Evolutionary conservation across 2,329 filamentous ascomycete species (phyloP), one percentile per base, ranked within the genome.

Genomic region (Akanthomyces uredinophilus): DNA sequence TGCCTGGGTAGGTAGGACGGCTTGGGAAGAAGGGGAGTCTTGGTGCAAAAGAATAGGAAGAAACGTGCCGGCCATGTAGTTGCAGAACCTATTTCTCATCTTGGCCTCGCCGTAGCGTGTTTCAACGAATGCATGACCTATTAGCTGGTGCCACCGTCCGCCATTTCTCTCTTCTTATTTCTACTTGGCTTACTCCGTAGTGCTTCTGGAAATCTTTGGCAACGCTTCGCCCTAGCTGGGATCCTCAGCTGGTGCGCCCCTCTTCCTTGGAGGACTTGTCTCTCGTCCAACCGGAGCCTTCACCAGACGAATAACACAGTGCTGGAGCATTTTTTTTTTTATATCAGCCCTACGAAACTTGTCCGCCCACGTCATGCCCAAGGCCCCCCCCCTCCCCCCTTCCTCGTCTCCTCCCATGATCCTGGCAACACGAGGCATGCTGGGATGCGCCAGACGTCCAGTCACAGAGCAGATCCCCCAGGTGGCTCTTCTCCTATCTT

Each of bases 361-460:
- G 49, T 49, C 16, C 7, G 49, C 57, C 57, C 57, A 60, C 57
- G 39, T 53, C 52, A 50, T 49, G 52, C n/a, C 18, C 2, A 3
- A 35, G 5, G 43, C 2, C 43, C 29, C 50, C 35, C 47, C 20
- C 56, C 11, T 39, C 11, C 37, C 59, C 32, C 39, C 51, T 20
- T 41, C n/a, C 20, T 39, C 7, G 5, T 29, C 41, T 18, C 18
- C 29, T 47, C 13, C 59, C 51, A 55, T 56, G 35, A 62, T 62
- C 60, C 60, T 35, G 52, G 60, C 60, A 62, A 62, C 60, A 62
- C 60, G 60, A 62, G 60, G 60, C 52, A 24, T 44, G 51, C 58
- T 32, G 22, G 50, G 58, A 61, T 61, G 14, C 20, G 20, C 35
- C n/a, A 13, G 14, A 13, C 46, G 27, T 24, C 57, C 57, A 60